phyloP scores from a whole-genome alignment of 805 yeast genomes.

The Teunomyces aglyptinius region DNA sequence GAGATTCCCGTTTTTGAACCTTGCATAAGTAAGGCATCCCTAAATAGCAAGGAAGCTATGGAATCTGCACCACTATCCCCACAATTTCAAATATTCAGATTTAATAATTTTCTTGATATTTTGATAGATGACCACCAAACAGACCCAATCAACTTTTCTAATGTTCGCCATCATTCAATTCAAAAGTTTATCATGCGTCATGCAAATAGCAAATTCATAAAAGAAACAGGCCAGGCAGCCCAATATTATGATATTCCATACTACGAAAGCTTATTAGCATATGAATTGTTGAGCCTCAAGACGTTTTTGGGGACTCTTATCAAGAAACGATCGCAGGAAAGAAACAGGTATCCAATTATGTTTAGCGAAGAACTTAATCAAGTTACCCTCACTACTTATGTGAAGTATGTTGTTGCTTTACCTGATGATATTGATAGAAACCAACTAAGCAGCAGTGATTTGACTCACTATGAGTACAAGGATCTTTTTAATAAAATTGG shows the following conservation, averaged over 20 bases:
- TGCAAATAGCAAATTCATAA: conserved; percentile 9
- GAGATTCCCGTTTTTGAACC: conserved; percentile 18
- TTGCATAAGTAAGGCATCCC: conserved; percentile 18
- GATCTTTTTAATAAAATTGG: conserved; percentile 24
- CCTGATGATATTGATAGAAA: conserved; percentile 20
- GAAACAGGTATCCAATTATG: conserved; percentile 6
- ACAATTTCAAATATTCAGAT: conserved; percentile 28
- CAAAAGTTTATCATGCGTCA: conserved; percentile 26
- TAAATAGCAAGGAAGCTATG: conserved; percentile 27
- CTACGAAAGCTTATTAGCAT: conserved; percentile 31
- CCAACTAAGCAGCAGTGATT: conserved; percentile 19
- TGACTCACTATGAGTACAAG: conserved; percentile 29
- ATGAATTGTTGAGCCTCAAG: conserved; percentile 27
- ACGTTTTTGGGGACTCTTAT: conserved; percentile 26
- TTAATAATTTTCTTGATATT: conserved; percentile 29
- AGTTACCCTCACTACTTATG: conserved; percentile 36
- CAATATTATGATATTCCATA: conserved; percentile 19
- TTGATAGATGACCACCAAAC: conserved; percentile 28
- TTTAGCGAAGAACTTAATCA: conserved; percentile 38
- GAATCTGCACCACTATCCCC: conserved; percentile 24
- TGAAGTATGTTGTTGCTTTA: conserved; percentile 31
- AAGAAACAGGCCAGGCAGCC: conserved; percentile 6
- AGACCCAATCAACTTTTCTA: conserved; percentile 41
- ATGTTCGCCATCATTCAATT: conserved; percentile 30
- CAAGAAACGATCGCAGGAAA: conserved; percentile 8